Percentiles rank a stretch among this genome's conserved stretches.
Evolutionary conservation across 2,329 filamentous ascomycete species (phyloP).

Genomic region (Conoideocrella luteorostrata): DNA sequence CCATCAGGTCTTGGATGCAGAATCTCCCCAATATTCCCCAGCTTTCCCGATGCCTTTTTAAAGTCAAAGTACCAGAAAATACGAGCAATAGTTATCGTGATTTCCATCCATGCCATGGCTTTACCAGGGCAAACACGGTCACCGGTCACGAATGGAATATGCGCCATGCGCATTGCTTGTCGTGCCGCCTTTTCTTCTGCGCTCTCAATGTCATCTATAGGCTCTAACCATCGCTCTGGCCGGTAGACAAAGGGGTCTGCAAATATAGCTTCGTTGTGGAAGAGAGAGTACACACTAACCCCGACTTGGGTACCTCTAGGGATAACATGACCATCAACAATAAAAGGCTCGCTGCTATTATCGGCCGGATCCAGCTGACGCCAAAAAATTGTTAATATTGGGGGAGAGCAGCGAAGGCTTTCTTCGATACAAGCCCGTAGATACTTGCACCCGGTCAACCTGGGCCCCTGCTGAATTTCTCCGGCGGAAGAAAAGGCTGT

Average conservation of each 20-base stretch:
- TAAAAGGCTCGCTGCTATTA: neutral
- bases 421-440: slow-evolving; percentile 9
- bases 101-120: slow-evolving; percentile 8
- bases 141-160: slow-evolving; percentile 5
- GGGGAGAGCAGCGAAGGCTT: slow-evolving; percentile 6
- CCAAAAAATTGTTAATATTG: slow-evolving; percentile 1
- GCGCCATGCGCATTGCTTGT: slow-evolving; percentile 3
- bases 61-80: no score
- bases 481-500: neutral
- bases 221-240: slow-evolving; percentile 8
- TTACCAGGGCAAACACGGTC: slow-evolving; percentile 8
- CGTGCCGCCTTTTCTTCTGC: neutral
- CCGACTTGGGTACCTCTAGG: slow-evolving; percentile 8
- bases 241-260: slow-evolving; percentile 8
- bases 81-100: slow-evolving; percentile 9
- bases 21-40: neutral
- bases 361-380: slow-evolving; percentile 7
- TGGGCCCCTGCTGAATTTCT: neutral
- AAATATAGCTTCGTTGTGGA: slow-evolving; percentile 9
- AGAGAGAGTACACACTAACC: slow-evolving; percentile 5
- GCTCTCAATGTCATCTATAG: neutral
- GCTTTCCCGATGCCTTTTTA: slow-evolving; percentile 1
- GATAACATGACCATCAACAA: slow-evolving; percentile 5
- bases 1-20: neutral
- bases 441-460: slow-evolving; percentile 2